Evolutionary conservation across 148 eudicot species (phyloP).

Genomic region (Nepenthes gracilis): DNA sequence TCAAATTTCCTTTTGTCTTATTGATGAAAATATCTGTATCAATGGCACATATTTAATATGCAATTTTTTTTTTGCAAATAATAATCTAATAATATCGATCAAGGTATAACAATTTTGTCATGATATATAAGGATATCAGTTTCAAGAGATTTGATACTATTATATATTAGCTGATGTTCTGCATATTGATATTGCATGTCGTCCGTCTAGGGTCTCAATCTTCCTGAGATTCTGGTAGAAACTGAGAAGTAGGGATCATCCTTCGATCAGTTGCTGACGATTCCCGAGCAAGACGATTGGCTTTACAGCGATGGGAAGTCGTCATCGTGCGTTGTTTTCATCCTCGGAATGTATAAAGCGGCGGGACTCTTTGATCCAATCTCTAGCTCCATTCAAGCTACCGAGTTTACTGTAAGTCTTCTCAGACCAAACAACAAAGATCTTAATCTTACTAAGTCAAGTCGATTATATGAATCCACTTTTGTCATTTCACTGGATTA

Average conservation of each 20-base stretch:
- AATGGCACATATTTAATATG: too few species aligned
- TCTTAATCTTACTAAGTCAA: not conserved
- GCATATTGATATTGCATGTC: not conserved
- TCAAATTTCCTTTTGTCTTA: too few species aligned
- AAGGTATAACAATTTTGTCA: too few species aligned
- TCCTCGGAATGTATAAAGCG: slow-evolving; percentile 79
- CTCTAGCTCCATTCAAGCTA: slow-evolving; percentile 69
- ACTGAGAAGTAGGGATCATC: slow-evolving; percentile 78
- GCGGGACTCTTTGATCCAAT: slow-evolving; percentile 70
- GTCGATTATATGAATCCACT: too few species aligned
- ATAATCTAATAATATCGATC: too few species aligned
- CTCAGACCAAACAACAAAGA: not conserved
- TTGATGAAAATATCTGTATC: too few species aligned
- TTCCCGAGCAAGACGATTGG: slow-evolving; percentile 96
- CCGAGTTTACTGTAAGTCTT: slow-evolving; percentile 85
- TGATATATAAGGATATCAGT: too few species aligned
- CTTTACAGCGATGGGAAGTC: slow-evolving; percentile 78
- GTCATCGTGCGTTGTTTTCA: slow-evolving; percentile 77
- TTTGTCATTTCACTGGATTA: too few species aligned
- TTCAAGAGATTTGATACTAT: too few species aligned
- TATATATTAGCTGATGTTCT: not conserved
- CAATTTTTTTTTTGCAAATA: too few species aligned
- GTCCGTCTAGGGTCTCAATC: slow-evolving; percentile 50
- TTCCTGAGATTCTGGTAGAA: slow-evolving; percentile 81
- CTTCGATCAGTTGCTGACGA: slow-evolving; percentile 59